phyloP scores from a whole-genome alignment of 331 rosid species.

The Pyracantha coccinea region DNA sequence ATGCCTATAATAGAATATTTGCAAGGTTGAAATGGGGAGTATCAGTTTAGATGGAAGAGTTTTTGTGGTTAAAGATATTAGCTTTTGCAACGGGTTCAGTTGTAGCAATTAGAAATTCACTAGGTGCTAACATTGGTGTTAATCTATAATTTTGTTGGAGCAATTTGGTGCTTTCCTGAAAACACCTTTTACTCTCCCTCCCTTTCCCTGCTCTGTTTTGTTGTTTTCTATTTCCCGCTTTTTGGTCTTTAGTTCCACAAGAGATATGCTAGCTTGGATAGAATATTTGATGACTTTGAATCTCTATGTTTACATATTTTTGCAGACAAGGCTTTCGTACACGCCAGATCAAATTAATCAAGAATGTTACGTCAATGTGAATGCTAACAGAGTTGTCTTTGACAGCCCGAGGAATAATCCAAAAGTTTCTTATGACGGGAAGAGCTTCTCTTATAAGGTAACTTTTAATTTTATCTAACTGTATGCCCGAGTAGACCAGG shows the following conservation, averaged over 20 bases:
- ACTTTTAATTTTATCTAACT: neutral
- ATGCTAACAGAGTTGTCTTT: conserved; percentile 77
- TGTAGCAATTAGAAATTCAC: neutral
- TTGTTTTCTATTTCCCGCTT: too few species aligned
- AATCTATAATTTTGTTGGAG: neutral
- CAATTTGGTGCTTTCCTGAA: neutral
- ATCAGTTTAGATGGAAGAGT: neutral
- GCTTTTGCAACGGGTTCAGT: neutral
- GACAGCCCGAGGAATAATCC: conserved; percentile 80
- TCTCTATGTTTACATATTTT: conserved; percentile 14
- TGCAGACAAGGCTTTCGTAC: conserved; percentile 70
- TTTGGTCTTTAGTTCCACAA: too few species aligned
- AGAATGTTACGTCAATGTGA: conserved; percentile 67
- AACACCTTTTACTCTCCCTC: neutral
- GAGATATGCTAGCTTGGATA: neutral
- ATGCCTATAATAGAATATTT: neutral
- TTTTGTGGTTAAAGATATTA: neutral
- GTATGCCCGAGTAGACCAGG: neutral
- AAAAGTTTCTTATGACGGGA: conserved; percentile 81
- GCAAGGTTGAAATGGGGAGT: neutral
- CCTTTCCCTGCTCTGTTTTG: neutral
- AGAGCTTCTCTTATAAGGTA: conserved; percentile 85
- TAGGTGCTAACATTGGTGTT: neutral
- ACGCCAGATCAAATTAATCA: conserved; percentile 82
- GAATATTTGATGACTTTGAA: neutral